phyloP scores from a whole-genome alignment of 2,329 filamentous ascomycete species.

The Exophiala calicioides region DNA sequence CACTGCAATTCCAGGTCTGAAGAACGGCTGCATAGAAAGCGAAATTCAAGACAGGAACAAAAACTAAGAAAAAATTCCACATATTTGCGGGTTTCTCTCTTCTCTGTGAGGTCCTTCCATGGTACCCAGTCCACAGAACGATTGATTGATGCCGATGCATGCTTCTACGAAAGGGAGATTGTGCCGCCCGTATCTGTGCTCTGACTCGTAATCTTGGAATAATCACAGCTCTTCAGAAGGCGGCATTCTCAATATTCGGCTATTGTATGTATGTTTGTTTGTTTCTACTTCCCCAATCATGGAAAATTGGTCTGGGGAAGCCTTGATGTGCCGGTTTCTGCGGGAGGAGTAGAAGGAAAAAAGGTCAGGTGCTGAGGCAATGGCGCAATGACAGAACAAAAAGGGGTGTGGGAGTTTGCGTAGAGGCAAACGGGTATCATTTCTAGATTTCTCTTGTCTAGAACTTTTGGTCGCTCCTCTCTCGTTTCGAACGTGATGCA shows the following conservation, averaged over 20 bases:
- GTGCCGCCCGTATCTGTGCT: constrained; percentile 71
- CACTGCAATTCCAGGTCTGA: too few relatives aligned
- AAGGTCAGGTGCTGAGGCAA: constrained; percentile 10
- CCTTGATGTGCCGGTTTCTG: constrained; percentile 47
- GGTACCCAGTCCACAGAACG: too few relatives aligned
- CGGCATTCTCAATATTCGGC: constrained; percentile 43
- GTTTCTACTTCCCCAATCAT: constrained; percentile 49
- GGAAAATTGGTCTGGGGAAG: constrained; percentile 42
- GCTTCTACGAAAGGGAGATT: constrained; percentile 36
- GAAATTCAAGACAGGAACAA: constrained; percentile 1
- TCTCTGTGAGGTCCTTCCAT: too few relatives aligned
- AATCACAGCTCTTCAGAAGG: constrained; percentile 66
- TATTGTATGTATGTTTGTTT: constrained; percentile 34
- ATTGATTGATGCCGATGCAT: not conserved
- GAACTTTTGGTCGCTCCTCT: constrained; percentile 16
- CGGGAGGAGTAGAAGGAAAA: constrained; percentile 10
- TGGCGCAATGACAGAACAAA: not conserved
- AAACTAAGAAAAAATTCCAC: not conserved
- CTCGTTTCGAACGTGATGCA: constrained; percentile 3
- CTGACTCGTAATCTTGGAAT: constrained; percentile 57
- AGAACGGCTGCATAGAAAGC: not conserved
- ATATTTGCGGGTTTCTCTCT: too few relatives aligned
- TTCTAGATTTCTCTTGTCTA: constrained; percentile 24
- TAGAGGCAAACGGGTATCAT: constrained; percentile 25
- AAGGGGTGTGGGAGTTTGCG: not conserved